Conservation (phyloP, 177 flowering plant genomes). For the Vitis hybrid region DNA sequence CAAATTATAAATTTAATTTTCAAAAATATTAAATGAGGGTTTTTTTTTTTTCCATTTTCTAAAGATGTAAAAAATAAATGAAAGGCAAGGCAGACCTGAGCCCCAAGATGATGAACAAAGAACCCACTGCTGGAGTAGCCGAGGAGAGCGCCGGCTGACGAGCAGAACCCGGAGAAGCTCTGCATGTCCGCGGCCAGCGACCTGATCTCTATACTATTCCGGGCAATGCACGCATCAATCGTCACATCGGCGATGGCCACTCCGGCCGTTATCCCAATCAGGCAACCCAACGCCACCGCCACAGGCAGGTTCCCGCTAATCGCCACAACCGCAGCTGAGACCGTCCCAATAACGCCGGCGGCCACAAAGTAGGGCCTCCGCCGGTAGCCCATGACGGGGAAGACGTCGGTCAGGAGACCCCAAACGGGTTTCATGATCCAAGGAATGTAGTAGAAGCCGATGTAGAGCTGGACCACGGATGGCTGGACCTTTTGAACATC, state of each 20-base stretch:
- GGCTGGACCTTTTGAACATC: constrained; percentile 76
- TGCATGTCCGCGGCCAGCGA: constrained; percentile 69
- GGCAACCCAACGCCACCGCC: constrained; percentile 41
- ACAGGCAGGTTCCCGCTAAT: constrained; percentile 30
- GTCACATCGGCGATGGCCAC: constrained; percentile 68
- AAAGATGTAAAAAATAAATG: not conserved
- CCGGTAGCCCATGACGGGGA: constrained; percentile 47
- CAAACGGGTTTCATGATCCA: constrained; percentile 73
- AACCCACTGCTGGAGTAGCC: constrained; percentile 67
- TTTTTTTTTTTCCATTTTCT: too few species aligned
- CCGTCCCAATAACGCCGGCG: constrained; percentile 46
- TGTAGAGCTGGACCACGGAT: constrained; percentile 55
- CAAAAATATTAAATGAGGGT: not conserved
- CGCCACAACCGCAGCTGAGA: constrained; percentile 43
- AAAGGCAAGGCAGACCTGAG: constrained; percentile 43
- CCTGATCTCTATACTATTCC: constrained; percentile 50
- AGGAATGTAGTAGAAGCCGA: constrained; percentile 57
- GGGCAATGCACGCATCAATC: constrained; percentile 75
- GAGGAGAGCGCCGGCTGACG: constrained; percentile 57
- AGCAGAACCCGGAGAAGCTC: constrained; percentile 63
- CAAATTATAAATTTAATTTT: not conserved
- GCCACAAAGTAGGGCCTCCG: constrained; percentile 41
- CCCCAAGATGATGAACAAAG: constrained; percentile 59
- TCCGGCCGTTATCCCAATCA: constrained; percentile 49
- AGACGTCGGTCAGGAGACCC: constrained; percentile 59